phyloP scores from a whole-genome alignment of 2,329 filamentous ascomycete species.

The Diplodia intermedia region DNA sequence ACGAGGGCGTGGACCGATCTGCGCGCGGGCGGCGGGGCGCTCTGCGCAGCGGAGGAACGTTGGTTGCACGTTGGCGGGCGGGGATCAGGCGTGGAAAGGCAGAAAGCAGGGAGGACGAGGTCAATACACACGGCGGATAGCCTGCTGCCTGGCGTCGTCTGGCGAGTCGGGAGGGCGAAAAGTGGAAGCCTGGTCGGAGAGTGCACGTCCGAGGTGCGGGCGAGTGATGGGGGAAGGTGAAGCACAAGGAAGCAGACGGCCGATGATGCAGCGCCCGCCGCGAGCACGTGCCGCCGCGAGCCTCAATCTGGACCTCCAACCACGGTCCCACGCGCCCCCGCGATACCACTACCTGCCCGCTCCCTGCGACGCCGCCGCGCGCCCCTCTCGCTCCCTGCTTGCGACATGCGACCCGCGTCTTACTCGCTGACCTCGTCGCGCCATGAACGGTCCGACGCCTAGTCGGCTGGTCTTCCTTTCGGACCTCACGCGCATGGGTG shows the following conservation, averaged over 20 bases:
- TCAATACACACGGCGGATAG: background rate
- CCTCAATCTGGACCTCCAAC: constrained; percentile 17
- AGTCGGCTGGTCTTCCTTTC: constrained; percentile 57
- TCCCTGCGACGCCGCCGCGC: background rate
- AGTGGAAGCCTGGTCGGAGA: constrained; percentile 23
- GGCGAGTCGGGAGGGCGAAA: constrained; percentile 2
- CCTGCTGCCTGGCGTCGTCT: background rate
- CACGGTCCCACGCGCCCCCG: background rate
- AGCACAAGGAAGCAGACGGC: constrained; percentile 30
- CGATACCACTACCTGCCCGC: background rate
- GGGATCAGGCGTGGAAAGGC: constrained; percentile 1
- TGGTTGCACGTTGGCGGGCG: background rate
- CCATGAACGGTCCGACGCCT: constrained; percentile 63
- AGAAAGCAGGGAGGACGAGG: background rate
- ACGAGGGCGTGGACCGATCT: constrained; percentile 15
- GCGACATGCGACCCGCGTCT: background rate
- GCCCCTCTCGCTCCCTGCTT: background rate
- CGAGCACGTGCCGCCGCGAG: constrained; percentile 29
- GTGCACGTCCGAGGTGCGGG: constrained; percentile 12
- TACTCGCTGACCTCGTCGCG: background rate
- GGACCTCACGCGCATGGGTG: constrained; percentile 55
- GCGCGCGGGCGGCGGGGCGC: constrained; percentile 24
- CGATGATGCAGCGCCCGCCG: constrained; percentile 29
- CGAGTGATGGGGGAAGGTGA: constrained; percentile 25
- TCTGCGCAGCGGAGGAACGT: constrained; percentile 1